phyloP scores from a whole-genome alignment of 441 rosid genomes.

The Adansonia gregorii region DNA sequence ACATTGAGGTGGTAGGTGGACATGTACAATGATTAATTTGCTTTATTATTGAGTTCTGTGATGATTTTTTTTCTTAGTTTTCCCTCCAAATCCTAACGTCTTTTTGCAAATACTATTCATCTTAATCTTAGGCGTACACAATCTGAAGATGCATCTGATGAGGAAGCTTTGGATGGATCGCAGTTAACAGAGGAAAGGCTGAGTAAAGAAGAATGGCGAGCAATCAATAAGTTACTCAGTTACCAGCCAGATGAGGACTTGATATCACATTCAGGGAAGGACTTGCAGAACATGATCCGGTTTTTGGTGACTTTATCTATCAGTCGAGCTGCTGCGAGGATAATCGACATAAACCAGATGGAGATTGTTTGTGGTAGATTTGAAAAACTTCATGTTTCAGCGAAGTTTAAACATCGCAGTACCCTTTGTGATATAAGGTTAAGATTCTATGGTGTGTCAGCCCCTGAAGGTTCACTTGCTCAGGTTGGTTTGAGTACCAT shows the following conservation, averaged over 20 bases:
- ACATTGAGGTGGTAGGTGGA: conserved; percentile 75
- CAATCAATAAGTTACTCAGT: conserved; percentile 88
- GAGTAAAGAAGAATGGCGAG: conserved; percentile 97
- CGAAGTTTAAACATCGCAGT: conserved; percentile 78
- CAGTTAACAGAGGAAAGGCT: conserved; percentile 62
- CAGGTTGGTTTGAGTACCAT: conserved; percentile 64
- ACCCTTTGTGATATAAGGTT: conserved; percentile 74
- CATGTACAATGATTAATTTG: conserved; percentile 20
- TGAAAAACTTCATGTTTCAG: conserved; percentile 83
- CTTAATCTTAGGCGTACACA: conserved; percentile 57
- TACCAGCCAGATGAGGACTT: conserved; percentile 84
- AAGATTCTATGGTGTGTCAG: conserved; percentile 92
- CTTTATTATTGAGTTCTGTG: conserved; percentile 14
- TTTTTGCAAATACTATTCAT: conserved; percentile 24
- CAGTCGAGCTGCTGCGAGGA: conserved; percentile 85
- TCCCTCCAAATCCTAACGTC: neutral
- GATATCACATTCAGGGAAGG: conserved; percentile 64
- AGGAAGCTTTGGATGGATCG: conserved; percentile 55
- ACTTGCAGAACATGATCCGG: conserved; percentile 82
- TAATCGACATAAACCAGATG: conserved; percentile 61
- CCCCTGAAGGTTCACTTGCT: conserved; percentile 98
- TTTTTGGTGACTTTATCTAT: conserved; percentile 79
- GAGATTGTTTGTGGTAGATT: conserved; percentile 95
- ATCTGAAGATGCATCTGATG: conserved; percentile 58
- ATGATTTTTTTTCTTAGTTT: neutral